These are phyloP conservation scores for Cladophialophora carrionii DNA, from an alignment of 2,329 filamentous ascomycete species.

Conservation along the genomic window DNA sequence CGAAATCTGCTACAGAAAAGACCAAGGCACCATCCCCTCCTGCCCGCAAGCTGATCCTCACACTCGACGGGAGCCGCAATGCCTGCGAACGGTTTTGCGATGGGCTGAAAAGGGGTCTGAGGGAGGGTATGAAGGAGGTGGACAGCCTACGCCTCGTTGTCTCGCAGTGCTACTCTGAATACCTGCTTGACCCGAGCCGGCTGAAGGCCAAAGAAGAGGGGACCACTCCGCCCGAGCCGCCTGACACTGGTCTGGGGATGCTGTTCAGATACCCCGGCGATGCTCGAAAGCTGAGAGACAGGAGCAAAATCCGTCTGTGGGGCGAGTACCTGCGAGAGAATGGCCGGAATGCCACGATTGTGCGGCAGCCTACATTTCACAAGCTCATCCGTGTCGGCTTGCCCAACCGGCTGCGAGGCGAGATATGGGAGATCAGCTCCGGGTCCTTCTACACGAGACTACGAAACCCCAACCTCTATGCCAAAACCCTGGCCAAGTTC, in stretches of 20 bases:
- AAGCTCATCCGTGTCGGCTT: slow-evolving; percentile 94
- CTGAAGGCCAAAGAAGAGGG: slow-evolving; percentile 63
- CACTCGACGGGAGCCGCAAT: slow-evolving; percentile 84
- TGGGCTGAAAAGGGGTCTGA: slow-evolving; percentile 84
- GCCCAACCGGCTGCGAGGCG: slow-evolving; percentile 87
- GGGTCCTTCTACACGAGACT: slow-evolving; percentile 87
- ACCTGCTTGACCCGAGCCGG: slow-evolving; percentile 59
- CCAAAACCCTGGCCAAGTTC: slow-evolving; percentile 81
- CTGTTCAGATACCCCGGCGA: slow-evolving; percentile 94
- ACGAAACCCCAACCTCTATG: slow-evolving; percentile 80
- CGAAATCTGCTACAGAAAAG: slow-evolving; percentile 58
- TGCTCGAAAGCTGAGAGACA: slow-evolving; percentile 86
- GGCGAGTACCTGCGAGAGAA: slow-evolving; percentile 95
- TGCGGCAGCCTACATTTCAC: slow-evolving; percentile 95
- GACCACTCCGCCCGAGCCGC: slow-evolving; percentile 57
- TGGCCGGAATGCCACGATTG: slow-evolving; percentile 85
- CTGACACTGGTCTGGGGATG: slow-evolving; percentile 93
- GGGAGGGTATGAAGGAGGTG: slow-evolving; percentile 84
- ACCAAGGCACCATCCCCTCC: slow-evolving; percentile 35
- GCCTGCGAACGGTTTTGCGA: slow-evolving; percentile 96
- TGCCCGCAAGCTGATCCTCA: slow-evolving; percentile 81
- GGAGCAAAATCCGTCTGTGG: slow-evolving; percentile 97
- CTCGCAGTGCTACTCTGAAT: slow-evolving; percentile 87
- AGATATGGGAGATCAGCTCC: slow-evolving; percentile 94
- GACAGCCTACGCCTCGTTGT: slow-evolving; percentile 80